phyloP scores from a whole-genome alignment of 2,329 filamentous ascomycete genomes.

The Penicillium sp. region DNA sequence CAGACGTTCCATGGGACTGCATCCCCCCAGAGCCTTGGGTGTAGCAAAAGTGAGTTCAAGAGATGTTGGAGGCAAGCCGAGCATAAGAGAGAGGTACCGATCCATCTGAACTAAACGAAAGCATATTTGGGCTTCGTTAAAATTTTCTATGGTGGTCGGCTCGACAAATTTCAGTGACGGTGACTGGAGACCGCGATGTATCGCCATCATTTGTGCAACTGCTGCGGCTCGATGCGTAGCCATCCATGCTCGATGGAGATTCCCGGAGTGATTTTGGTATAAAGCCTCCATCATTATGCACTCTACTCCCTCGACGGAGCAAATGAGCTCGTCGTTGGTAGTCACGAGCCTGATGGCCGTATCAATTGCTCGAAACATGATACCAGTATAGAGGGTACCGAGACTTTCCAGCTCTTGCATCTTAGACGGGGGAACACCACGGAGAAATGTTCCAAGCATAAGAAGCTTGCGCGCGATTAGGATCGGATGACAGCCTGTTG shows the following conservation, averaged over 20 bases:
- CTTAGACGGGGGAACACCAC: slow-evolving; percentile 44
- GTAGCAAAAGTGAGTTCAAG: slow-evolving; percentile 36
- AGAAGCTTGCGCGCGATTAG: slow-evolving; percentile 52
- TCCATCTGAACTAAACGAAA: slow-evolving; percentile 42
- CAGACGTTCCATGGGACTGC: slow-evolving; percentile 46
- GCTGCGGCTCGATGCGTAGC: slow-evolving; percentile 38
- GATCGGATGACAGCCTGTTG: slow-evolving; percentile 47
- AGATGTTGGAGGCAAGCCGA: slow-evolving; percentile 40
- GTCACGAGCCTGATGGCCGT: slow-evolving; percentile 36
- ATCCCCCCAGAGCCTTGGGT: slow-evolving; percentile 26
- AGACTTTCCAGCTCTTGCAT: slow-evolving; percentile 12
- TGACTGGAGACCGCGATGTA: slow-evolving; percentile 35
- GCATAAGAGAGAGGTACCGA: slow-evolving; percentile 42
- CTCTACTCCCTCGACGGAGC: slow-evolving; percentile 43
- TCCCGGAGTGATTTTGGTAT: slow-evolving; percentile 43
- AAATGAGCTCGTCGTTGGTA: slow-evolving; percentile 40
- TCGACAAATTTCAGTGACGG: slow-evolving; percentile 37
- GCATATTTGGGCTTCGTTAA: slow-evolving; percentile 35
- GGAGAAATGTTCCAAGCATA: slow-evolving; percentile 49
- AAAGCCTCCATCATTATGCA: slow-evolving; percentile 46
- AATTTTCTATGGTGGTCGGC: slow-evolving; percentile 26
- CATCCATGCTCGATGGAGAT: slow-evolving; percentile 45
- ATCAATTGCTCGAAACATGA: slow-evolving; percentile 30
- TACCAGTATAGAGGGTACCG: slow-evolving; percentile 21
- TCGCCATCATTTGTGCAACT: slow-evolving; percentile 44